Base-by-base conservation (phyloP, 2,329 filamentous ascomycete genomes). In the Dactylonectria macrodidyma region DNA sequence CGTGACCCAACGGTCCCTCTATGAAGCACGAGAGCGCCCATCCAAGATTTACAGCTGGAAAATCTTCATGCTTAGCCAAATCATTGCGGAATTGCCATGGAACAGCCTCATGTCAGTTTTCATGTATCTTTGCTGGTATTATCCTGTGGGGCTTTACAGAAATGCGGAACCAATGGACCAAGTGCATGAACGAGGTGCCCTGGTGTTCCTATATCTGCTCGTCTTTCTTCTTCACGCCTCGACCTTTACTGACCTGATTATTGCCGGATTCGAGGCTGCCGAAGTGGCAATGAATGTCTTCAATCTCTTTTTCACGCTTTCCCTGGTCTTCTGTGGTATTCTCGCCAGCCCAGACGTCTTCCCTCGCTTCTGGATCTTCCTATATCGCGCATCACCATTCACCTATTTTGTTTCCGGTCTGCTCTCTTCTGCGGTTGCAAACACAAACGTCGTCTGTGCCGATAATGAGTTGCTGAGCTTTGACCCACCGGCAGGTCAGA, bases 361-460 rank as follows among this genome's bases (percentile, higher is more conserved):
- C 26, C 91, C 90, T 2, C 89, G 89, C 3, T 88, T 88, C 67
- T 81, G 75, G 75, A 74, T 76, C 38, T 74, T 76, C 30, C 72
- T 76, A 75, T 95, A 95, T 81, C 89, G 92, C 54, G 82, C 94
- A 56, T 94, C 91, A 0, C 94, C 95, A 0, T 93, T 97, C 74
- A 95, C 92, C 0, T 97, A 97, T 78, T 83, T 95, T 16, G 89
- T 95, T 30, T 87, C 88, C 11, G 93, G 91, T 24, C 90, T 97
- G 83, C 80, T 95, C 0, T 87, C 91, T 0, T 88, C 88, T 0
- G 93, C 89, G 2, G 83, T 97, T 5, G 92, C 92, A 48, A 91
- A 92, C 74, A 89, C 88, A 0, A 57, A 81, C 0, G 90, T 95
- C 38, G 72, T 78, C 0, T 97, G 95, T 79, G 89, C 92, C 0